phyloP scores from a whole-genome alignment of 805 yeast genomes.

The Kregervanrija pseudodelftensis region DNA sequence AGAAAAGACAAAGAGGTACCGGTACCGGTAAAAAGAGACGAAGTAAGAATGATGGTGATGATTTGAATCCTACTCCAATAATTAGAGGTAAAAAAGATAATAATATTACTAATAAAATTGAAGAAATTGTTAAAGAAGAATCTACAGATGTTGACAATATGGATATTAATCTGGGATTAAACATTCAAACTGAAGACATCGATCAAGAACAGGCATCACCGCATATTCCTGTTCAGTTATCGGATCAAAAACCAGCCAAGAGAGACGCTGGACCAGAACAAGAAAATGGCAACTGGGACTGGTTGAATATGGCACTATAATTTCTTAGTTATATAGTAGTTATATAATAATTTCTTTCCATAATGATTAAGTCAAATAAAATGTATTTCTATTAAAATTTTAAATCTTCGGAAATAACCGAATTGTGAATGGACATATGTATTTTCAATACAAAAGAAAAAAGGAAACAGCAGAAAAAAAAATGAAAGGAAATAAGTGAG shows the following conservation, averaged over 20 bases:
- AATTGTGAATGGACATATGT: no score
- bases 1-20: constrained; percentile 71
- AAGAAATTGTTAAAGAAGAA: background rate
- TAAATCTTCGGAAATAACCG: no score
- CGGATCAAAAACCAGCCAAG: no score
- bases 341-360: background rate
- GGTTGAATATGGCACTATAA: constrained; percentile 39
- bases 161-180: constrained; percentile 11
- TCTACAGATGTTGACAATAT: constrained; percentile 11
- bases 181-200: no score
- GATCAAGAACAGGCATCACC: no score
- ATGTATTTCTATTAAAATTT: background rate
- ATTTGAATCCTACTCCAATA: constrained; percentile 39
- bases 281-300: constrained; percentile 31
- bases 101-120: constrained; percentile 1
- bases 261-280: constrained; percentile 4
- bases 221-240: no score
- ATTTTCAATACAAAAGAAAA: no score
- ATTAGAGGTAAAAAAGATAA: constrained; percentile 9
- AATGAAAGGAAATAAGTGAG: no score
- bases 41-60: constrained; percentile 38
- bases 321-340: background rate
- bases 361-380: background rate
- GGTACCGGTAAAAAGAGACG: constrained; percentile 21
- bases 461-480: no score